Evolutionary conservation across 345 rosid species (phyloP), one percentile per base, ranked within the genome.

Genomic region (Populus euphratica): DNA sequence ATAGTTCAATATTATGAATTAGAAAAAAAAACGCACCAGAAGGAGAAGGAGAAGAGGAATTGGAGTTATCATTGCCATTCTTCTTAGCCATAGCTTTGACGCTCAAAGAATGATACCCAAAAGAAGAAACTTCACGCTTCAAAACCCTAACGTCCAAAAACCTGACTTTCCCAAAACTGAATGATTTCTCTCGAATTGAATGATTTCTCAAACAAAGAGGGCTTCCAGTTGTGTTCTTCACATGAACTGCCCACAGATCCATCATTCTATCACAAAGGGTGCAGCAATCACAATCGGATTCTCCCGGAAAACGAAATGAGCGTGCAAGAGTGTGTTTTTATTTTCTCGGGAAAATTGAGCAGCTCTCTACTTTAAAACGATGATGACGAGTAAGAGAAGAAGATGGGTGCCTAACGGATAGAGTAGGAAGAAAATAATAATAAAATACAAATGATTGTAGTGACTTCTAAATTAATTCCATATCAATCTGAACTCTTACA

Each of bases 21-120:
- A 12, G 27, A 20, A 31, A 1, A 12, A 1, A 36, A 59, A 29
- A 44, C 73, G 33, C 82, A 89, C 92, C 92, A 70, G 85, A 74
- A 44, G 88, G 62, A 75, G 85, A 59, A 81, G 62, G 86, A 81
- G 76, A 83, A 77, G 44, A 78, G 84, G 73, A 83, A 16, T 43
- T 39, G 20, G 47, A 8, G 44, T 63, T 78, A 49, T 74, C 70
- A 11, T 78, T 64, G 36, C 67, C 81, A 79, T 88, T 91, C 88
- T 88, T 91, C 87, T 89, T 91, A 18, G 93, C 88, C 61, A 89
- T 85, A 43, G 91, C 87, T 81, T 75, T 81, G 18, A 91, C 83
- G 54, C 82, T 72, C 44, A 85, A 74, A 6, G 88, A 82, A 79
- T 76, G 89, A 73, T 31, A 69, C 56, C 73, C 69, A 66, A 36